Conservation (phyloP, 768 basidiomycete genomes). For the Russula emetica region DNA sequence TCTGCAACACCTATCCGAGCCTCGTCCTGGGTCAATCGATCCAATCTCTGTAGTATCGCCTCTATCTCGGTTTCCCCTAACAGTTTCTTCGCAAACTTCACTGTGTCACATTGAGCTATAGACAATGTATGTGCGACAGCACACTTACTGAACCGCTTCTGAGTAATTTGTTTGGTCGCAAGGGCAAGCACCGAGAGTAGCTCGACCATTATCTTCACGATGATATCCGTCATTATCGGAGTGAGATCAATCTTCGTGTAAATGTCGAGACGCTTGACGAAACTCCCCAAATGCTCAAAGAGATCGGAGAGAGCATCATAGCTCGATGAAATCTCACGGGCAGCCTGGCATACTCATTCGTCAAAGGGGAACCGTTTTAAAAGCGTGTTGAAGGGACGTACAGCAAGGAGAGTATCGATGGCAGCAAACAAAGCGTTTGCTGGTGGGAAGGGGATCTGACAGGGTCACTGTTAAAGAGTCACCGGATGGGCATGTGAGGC, state of each 20-base stretch:
- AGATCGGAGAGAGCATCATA: not conserved
- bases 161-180: not conserved
- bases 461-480: not conserved
- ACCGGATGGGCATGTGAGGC: no score
- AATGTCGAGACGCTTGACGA: not conserved
- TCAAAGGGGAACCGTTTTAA: not conserved
- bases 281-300: not conserved
- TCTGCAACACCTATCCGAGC: not conserved
- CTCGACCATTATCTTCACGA: not conserved
- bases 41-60: not conserved
- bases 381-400: no score
- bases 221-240: not conserved
- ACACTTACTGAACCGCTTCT: not conserved
- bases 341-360: not conserved
- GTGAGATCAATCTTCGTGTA: not conserved
- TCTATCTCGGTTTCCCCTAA: not conserved
- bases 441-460: not conserved
- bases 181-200: not conserved
- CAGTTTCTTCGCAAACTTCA: not conserved
- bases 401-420: not conserved
- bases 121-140: not conserved
- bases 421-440: not conserved
- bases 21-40: not conserved
- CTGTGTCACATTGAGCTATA: not conserved
- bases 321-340: not conserved